phyloP scores from a whole-genome alignment of 305 asterid species.

The Nicotiana rustica region DNA sequence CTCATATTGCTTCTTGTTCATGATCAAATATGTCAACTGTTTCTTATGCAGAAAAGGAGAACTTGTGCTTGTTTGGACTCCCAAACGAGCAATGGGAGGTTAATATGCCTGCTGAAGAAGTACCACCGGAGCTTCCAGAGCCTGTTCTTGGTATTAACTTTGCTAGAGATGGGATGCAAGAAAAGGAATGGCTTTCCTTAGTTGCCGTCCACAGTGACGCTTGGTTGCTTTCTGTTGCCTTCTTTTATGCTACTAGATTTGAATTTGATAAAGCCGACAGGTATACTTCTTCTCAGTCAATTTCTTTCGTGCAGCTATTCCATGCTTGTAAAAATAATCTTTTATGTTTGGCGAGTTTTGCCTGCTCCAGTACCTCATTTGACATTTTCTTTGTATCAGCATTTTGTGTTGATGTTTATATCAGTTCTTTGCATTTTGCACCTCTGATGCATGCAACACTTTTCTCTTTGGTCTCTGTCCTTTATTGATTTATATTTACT shows the following conservation, averaged over 20 bases:
- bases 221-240: constrained; percentile 58
- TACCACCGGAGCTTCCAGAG: constrained; percentile 59
- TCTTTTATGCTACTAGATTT: constrained; percentile 50
- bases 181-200: constrained; percentile 57
- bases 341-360: not conserved
- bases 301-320: constrained; percentile 27
- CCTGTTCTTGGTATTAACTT: constrained; percentile 62
- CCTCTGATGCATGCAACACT: not conserved
- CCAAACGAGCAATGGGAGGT: constrained; percentile 58
- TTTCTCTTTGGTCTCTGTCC: not conserved
- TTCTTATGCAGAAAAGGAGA: constrained; percentile 49
- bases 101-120: constrained; percentile 55
- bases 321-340: not conserved
- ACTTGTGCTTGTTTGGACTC: constrained; percentile 57
- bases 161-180: constrained; percentile 63
- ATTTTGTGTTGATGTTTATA: not conserved
- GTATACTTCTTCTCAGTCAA: constrained; percentile 34
- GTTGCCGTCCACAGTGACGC: constrained; percentile 61
- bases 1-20: not conserved
- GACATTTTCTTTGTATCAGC: not conserved
- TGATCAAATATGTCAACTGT: not conserved
- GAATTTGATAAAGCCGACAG: constrained; percentile 56
- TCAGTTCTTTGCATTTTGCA: not conserved
- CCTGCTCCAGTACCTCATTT: not conserved
- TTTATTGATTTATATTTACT: too few relatives aligned